phyloP scores from a whole-genome alignment of 1,284 basidiomycete species.

The Peniophora sp. region DNA sequence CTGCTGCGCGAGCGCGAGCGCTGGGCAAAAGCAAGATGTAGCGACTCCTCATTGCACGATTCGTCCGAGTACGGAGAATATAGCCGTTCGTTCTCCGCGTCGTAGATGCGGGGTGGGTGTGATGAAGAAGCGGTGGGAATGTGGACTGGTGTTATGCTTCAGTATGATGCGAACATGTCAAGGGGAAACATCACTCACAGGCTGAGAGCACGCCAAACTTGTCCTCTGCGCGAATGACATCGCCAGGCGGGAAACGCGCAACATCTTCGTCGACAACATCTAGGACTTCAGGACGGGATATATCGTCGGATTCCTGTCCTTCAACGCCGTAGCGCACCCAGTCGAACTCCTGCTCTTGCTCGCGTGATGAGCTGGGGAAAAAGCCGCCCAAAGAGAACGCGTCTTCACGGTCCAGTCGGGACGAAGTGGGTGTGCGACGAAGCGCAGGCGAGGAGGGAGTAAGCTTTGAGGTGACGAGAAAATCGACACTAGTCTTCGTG shows the following conservation, averaged over 20 bases:
- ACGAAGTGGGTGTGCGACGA: not conserved
- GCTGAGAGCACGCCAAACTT: slow-evolving; percentile 40
- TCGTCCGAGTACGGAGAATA: slow-evolving; percentile 33
- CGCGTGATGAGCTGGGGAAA: slow-evolving; percentile 31
- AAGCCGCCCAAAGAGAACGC: slow-evolving; percentile 43
- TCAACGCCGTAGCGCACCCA: slow-evolving; percentile 28
- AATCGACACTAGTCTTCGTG: slow-evolving; percentile 12
- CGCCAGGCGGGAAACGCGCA: slow-evolving; percentile 16
- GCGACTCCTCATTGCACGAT: slow-evolving; percentile 34
- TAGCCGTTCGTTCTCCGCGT: slow-evolving; percentile 22
- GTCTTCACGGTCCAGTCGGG: slow-evolving; percentile 23
- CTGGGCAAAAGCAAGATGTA: slow-evolving; percentile 26
- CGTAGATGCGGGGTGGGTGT: not conserved
- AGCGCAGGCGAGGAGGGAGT: slow-evolving; percentile 3
- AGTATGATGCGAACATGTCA: not conserved
- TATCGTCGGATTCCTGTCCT: slow-evolving; percentile 12
- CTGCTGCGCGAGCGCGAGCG: slow-evolving; percentile 20
- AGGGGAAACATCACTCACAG: slow-evolving; percentile 18
- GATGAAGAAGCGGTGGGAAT: too few relatives aligned
- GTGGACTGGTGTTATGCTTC: not conserved
- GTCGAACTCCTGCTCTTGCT: slow-evolving; percentile 18
- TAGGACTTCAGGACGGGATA: slow-evolving; percentile 1
- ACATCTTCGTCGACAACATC: slow-evolving; percentile 11
- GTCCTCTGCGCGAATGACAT: slow-evolving; percentile 37
- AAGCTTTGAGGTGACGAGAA: slow-evolving; percentile 7